phyloP scores from a whole-genome alignment of 1,284 basidiomycete genomes.

The Cystobasidium pallidum region DNA sequence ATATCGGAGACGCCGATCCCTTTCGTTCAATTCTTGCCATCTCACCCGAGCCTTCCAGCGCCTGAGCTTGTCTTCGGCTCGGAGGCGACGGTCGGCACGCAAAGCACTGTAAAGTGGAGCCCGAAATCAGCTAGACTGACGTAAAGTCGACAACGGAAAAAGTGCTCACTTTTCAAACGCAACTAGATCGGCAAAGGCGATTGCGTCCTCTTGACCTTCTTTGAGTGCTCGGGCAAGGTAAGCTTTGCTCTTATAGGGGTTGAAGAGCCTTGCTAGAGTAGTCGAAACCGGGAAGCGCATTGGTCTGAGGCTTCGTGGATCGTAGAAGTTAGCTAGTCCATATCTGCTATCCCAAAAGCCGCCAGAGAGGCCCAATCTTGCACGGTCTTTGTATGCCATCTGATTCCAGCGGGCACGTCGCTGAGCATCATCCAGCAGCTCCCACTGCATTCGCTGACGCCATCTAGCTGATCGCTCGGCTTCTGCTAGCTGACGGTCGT shows the following conservation, averaged over 20 bases:
- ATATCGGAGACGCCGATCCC: slow-evolving; percentile 28
- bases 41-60: slow-evolving; percentile 39
- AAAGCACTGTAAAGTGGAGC: slow-evolving; percentile 11
- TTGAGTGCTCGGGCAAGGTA: slow-evolving; percentile 20
- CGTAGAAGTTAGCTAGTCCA: slow-evolving; percentile 29
- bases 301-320: slow-evolving; percentile 22
- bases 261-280: slow-evolving; percentile 26
- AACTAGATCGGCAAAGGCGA: slow-evolving; percentile 39
- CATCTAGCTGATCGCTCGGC: slow-evolving; percentile 23
- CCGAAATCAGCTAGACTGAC: not conserved
- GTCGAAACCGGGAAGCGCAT: slow-evolving; percentile 35
- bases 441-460: slow-evolving; percentile 27
- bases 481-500: slow-evolving; percentile 22
- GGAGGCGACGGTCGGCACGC: slow-evolving; percentile 21
- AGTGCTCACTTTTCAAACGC: slow-evolving; percentile 40
- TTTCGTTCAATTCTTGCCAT: slow-evolving; percentile 43
- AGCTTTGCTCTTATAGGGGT: slow-evolving; percentile 35
- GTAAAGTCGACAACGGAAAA: not conserved
- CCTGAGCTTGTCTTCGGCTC: slow-evolving; percentile 35
- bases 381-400: slow-evolving; percentile 34
- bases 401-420: slow-evolving; percentile 13
- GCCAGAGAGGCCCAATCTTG: slow-evolving; percentile 24
- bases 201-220: slow-evolving; percentile 32
- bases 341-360: slow-evolving; percentile 31
- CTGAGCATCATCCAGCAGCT: slow-evolving; percentile 29